Evolutionary conservation across 495 filamentous ascomycete genomes (phyloP).

Genomic region (Saxispiralis lemnorum): DNA sequence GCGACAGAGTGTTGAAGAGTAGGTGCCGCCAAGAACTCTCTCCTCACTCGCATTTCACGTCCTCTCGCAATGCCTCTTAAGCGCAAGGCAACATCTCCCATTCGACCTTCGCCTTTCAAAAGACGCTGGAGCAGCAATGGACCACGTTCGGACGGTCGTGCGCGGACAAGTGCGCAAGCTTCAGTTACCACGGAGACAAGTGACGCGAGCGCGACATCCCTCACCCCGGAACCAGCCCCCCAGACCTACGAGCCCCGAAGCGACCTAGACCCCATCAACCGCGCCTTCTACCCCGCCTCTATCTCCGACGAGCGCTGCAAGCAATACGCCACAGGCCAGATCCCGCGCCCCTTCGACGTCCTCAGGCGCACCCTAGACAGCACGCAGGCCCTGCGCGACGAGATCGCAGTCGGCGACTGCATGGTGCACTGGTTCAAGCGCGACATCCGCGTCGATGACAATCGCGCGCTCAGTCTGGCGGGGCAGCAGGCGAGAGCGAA

Average conservation of each 20-base stretch:
- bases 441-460: conserved; percentile 59
- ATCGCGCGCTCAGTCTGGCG: conserved; percentile 52
- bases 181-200: no score
- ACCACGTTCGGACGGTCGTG: no score
- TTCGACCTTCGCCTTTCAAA: conserved; percentile 2
- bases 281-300: conserved; percentile 68
- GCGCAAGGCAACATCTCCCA: conserved; percentile 4
- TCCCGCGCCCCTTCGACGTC: conserved; percentile 47
- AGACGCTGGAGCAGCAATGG: neutral
- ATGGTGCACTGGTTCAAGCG: conserved; percentile 89
- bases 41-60: neutral
- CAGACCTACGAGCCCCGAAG: conserved; percentile 5
- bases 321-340: conserved; percentile 47
- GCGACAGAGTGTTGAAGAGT: no score
- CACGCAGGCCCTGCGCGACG: conserved; percentile 14
- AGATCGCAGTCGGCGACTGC: conserved; percentile 35
- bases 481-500: conserved; percentile 45
- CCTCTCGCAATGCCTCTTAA: conserved; percentile 1
- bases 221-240: conserved; percentile 5
- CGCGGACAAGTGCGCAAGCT: no score
- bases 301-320: conserved; percentile 61
- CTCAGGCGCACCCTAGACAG: conserved; percentile 17
- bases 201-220: no score
- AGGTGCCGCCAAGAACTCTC: neutral
- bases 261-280: conserved; percentile 21